Percentiles rank a stretch among this genome's conserved stretches.
These are phyloP conservation scores for Mortierella sp. DNA, from an alignment of 371 early-diverging fungal genomes.

Conservation along the genomic window DNA sequence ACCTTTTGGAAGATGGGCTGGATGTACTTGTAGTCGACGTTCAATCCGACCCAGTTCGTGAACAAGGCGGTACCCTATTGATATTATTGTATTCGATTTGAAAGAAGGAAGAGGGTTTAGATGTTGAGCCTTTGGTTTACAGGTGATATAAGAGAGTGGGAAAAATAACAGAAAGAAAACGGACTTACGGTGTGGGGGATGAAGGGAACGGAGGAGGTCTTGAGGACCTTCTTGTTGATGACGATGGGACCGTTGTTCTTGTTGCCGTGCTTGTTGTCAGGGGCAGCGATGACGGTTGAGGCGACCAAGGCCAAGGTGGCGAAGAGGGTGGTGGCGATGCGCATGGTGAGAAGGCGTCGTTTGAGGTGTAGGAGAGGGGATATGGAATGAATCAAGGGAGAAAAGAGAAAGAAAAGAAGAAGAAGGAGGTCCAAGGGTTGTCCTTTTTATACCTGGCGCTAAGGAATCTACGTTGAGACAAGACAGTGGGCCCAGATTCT, in stretches of 20 bases:
- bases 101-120: not conserved
- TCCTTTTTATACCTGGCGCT: conserved; percentile 3
- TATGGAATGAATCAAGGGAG: conserved; percentile 11
- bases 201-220: conserved; percentile 64
- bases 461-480: not conserved
- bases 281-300: conserved; percentile 44
- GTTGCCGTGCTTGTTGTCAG: conserved; percentile 21
- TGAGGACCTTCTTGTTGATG: conserved; percentile 61
- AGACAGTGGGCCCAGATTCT: not conserved
- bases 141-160: not conserved
- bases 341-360: conserved; percentile 18
- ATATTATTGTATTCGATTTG: not conserved
- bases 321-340: conserved; percentile 39
- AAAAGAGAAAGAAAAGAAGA: not conserved
- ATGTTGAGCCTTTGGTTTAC: not conserved
- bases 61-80: conserved; percentile 41
- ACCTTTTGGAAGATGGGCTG: conserved; percentile 66
- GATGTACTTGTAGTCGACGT: conserved; percentile 71
- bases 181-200: conserved; percentile 59
- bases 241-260: conserved; percentile 36
- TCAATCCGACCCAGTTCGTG: conserved; percentile 73
- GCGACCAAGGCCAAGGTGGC: conserved; percentile 53
- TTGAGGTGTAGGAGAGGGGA: not conserved
- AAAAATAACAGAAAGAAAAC: not conserved
- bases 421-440: not conserved